Evolutionary conservation across 2,329 filamentous ascomycete genomes (phyloP).

Genomic region (Alternaria atra): DNA sequence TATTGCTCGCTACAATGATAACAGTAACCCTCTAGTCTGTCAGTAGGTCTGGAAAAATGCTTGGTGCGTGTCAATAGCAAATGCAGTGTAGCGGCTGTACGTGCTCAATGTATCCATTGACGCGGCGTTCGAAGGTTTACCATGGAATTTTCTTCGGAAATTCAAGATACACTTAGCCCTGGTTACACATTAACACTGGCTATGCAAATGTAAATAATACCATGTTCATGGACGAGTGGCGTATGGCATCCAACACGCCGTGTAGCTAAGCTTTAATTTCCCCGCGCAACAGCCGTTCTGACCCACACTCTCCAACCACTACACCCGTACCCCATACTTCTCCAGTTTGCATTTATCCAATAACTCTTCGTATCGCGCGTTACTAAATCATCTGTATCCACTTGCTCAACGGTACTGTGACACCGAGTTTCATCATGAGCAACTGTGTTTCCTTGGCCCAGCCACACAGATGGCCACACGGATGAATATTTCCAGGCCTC

Average conservation of each 20-base stretch:
- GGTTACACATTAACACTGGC: too few species aligned
- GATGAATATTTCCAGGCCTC: conserved; percentile 7
- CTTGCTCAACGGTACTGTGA: conserved; percentile 2
- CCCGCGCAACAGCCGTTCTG: conserved; percentile 12
- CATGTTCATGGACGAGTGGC: neutral
- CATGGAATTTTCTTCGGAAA: too few species aligned
- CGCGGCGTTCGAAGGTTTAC: too few species aligned
- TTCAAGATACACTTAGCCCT: neutral
- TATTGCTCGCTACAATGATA: neutral
- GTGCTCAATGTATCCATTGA: too few species aligned
- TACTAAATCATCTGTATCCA: neutral
- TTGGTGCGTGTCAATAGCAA: neutral
- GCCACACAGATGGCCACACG: neutral
- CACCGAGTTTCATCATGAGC: conserved; percentile 1
- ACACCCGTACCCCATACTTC: conserved; percentile 1
- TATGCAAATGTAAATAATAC: too few species aligned
- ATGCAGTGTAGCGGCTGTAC: too few species aligned
- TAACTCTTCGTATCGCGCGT: neutral
- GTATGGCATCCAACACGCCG: neutral
- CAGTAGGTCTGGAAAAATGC: too few species aligned
- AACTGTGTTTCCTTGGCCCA: neutral
- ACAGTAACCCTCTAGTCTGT: neutral
- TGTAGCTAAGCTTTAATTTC: conserved; percentile 15
- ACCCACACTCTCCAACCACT: conserved; percentile 8
- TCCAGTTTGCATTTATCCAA: neutral